phyloP scores from a whole-genome alignment of 73 alveolate species.

The Durusdinium trenchii region DNA sequence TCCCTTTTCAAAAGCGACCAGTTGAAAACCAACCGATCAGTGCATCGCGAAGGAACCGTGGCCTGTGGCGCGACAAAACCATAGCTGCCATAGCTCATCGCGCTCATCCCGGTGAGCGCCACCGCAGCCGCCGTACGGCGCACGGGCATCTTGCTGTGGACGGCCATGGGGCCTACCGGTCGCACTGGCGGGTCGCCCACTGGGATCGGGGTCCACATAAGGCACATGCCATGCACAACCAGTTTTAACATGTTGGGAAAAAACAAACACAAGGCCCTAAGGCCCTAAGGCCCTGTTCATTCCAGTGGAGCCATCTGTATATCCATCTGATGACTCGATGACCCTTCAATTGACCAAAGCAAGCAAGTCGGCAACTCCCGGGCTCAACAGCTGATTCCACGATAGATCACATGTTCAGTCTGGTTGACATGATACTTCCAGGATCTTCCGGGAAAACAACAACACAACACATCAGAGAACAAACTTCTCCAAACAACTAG shows the following conservation, averaged over 20 bases:
- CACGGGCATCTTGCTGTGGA: not conserved
- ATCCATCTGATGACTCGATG: too few species aligned
- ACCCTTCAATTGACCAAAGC: too few species aligned
- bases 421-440: too few species aligned
- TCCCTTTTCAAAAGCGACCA: not conserved
- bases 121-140: not conserved
- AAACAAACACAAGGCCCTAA: not conserved
- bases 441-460: too few species aligned
- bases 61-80: slow-evolving; percentile 27
- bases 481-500: too few species aligned
- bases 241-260: not conserved
- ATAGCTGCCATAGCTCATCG: not conserved
- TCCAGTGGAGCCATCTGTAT: not conserved
- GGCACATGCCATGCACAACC: not conserved
- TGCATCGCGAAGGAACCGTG: not conserved
- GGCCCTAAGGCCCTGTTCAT: not conserved
- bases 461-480: too few species aligned
- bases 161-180: not conserved
- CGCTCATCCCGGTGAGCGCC: not conserved
- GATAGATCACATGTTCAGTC: too few species aligned
- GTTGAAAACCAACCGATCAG: not conserved
- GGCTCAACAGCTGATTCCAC: not conserved
- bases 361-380: not conserved
- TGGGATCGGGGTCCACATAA: not conserved
- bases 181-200: not conserved